Percentiles rank a stretch among this genome's conserved stretches.
Evolutionary conservation across 352 stramenopile species (phyloP).

Genomic region (Pythium vanterpoolii): DNA sequence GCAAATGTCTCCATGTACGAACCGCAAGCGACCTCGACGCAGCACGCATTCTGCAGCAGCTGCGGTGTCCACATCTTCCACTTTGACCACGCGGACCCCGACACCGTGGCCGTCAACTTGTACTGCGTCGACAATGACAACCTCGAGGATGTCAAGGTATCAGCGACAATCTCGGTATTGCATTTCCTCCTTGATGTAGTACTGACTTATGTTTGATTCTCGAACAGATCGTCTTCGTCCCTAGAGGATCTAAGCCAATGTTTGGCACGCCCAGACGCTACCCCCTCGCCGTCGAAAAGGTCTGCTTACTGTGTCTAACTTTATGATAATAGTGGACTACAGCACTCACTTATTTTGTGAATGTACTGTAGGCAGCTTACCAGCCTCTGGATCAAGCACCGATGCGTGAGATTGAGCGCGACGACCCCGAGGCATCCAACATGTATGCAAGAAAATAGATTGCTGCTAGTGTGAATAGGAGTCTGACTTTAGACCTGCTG

Average conservation of each 20-base stretch:
- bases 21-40: conserved; percentile 56
- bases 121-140: conserved; percentile 81
- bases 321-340: background rate
- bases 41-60: conserved; percentile 79
- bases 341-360: conserved; percentile 2
- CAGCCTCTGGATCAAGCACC: conserved; percentile 37
- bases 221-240: conserved; percentile 76
- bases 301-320: conserved; percentile 1
- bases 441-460: conserved; percentile 36
- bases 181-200: background rate
- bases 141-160: conserved; percentile 78
- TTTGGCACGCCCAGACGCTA: conserved; percentile 50
- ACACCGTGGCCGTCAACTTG: conserved; percentile 73
- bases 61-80: conserved; percentile 86
- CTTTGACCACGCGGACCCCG: conserved; percentile 67
- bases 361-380: conserved; percentile 19
- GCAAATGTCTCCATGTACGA: conserved; percentile 67
- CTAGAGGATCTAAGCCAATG: conserved; percentile 60
- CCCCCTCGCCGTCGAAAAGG: conserved; percentile 38
- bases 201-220: background rate
- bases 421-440: conserved; percentile 45
- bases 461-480: conserved; percentile 3
- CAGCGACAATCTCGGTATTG: background rate
- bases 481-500: background rate
- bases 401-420: conserved; percentile 23